Evolutionary conservation across 1,284 basidiomycete genomes (phyloP), one percentile per base, ranked within the genome.

Genomic region (Ustilago shanxiensis): DNA sequence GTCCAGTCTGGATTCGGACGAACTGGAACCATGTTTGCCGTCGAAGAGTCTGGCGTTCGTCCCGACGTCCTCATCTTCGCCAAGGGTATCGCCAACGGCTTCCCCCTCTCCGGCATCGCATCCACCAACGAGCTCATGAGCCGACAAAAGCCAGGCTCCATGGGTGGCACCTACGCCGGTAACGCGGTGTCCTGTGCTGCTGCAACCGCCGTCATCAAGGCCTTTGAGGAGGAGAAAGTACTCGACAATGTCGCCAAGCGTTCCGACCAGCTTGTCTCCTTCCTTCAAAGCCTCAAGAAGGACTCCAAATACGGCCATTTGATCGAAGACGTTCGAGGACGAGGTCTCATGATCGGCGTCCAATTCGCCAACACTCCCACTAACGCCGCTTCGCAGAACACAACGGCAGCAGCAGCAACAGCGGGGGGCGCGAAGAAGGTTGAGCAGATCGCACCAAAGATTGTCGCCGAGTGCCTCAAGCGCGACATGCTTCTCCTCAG

Each of bases 71-170:
- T 98, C 87, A 88, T 92, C 58, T 92, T 95, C 75, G 95, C 96
- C 50, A 98, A 98, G 90, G 95, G 95, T 18, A 88, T 98, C 22
- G 95, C 94, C 37, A 95, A 95, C 84, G 95, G 95, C 14, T 97
- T 96, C 90, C 95, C 95, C 1, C 88, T 98, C 69, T 95, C 93
- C 64, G 94, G 91, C 28, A 90, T 98, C 49, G 90, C 94, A 59
- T 92, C 92, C 75, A 89, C 91, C 58, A 93, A 91, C 87, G 93
- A 94, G 79, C 83, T 96, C 62, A 95, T 93, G 65, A 93, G 93
- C 85, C 90, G 89, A 80, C 89, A 96, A 72, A 90, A 89, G 83
- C 90, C 93, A 8, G 95, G 94, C 14, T 91, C 90, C 18, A 92
- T 96, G 90, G 92, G 92, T 22, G 83, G 83, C 10, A 85, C 83